phyloP scores from a whole-genome alignment of 176 grass and related monocot genomes.

The Puccinellia tenuiflora region DNA sequence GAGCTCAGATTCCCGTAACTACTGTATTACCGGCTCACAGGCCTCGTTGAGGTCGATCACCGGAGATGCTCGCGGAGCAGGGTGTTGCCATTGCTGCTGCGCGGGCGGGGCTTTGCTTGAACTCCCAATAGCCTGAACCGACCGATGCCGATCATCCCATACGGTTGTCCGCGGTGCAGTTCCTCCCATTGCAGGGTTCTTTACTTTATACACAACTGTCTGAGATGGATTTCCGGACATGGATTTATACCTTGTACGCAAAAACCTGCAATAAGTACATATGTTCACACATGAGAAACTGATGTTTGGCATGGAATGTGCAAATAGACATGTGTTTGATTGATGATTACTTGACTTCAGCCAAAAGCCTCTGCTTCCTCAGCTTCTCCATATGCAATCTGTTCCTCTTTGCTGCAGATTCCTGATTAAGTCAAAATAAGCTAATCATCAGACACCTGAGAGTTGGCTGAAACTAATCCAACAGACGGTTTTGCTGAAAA shows the following conservation, averaged over 20 bases:
- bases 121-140: neutral
- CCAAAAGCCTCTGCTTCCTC: conserved; percentile 42
- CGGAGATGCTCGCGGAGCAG: conserved; percentile 16
- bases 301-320: neutral
- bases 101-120: conserved; percentile 1
- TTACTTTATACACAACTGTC: conserved; percentile 37
- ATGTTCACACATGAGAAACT: neutral
- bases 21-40: conserved; percentile 44
- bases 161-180: neutral
- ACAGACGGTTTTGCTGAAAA: neutral
- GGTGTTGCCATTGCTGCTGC: neutral
- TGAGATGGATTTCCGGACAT: conserved; percentile 41
- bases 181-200: conserved; percentile 1
- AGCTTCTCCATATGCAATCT: conserved; percentile 34
- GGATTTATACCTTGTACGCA: conserved; percentile 38
- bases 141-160: neutral
- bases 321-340: neutral
- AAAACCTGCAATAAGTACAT: conserved; percentile 42
- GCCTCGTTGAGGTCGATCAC: conserved; percentile 68
- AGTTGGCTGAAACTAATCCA: neutral
- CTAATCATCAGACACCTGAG: neutral
- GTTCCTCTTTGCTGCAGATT: conserved; percentile 53
- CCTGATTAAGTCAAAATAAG: conserved; percentile 33
- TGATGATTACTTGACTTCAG: conserved; percentile 59
- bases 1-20: neutral